These are phyloP conservation scores for Smallanthus sonchifolius DNA, from an alignment of 129 eudicot genomes.

Conservation along the genomic window DNA sequence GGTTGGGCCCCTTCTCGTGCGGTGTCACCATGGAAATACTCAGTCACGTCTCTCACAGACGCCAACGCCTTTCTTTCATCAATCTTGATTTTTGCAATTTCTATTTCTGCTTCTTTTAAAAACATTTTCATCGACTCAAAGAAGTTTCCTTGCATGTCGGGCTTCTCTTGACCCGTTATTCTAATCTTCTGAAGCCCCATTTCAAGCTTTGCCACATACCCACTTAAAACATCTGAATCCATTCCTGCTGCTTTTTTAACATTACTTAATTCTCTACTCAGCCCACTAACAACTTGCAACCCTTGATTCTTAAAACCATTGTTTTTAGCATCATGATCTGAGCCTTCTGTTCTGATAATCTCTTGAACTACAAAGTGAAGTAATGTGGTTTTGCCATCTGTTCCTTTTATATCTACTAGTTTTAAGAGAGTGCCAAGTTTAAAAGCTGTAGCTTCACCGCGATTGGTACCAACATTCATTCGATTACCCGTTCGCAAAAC, in stretches of 20 bases:
- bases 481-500: slow-evolving; percentile 89
- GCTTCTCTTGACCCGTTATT: slow-evolving; percentile 55
- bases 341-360: slow-evolving; percentile 75
- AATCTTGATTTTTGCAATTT: slow-evolving; percentile 52
- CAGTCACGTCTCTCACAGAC: slow-evolving; percentile 73
- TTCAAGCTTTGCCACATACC: slow-evolving; percentile 76
- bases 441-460: slow-evolving; percentile 94
- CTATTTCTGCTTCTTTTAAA: slow-evolving; percentile 62
- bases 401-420: slow-evolving; percentile 84
- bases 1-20: slow-evolving; percentile 92
- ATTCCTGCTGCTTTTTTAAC: slow-evolving; percentile 89
- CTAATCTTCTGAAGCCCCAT: slow-evolving; percentile 74
- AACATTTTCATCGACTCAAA: slow-evolving; percentile 69
- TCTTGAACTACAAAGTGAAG: slow-evolving; percentile 99
- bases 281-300: slow-evolving; percentile 67
- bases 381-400: slow-evolving; percentile 92
- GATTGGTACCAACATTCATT: slow-evolving; percentile 93
- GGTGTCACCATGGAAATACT: slow-evolving; percentile 90
- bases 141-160: slow-evolving; percentile 58
- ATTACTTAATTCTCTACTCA: slow-evolving; percentile 70
- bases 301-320: slow-evolving; percentile 60
- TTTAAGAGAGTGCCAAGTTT: slow-evolving; percentile 84
- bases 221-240: slow-evolving; percentile 80
- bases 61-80: slow-evolving; percentile 63
- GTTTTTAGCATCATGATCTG: slow-evolving; percentile 33